Base-by-base conservation (phyloP, 192 early-diverging fungal genomes). In the Rhizophagus prolifer region DNA sequence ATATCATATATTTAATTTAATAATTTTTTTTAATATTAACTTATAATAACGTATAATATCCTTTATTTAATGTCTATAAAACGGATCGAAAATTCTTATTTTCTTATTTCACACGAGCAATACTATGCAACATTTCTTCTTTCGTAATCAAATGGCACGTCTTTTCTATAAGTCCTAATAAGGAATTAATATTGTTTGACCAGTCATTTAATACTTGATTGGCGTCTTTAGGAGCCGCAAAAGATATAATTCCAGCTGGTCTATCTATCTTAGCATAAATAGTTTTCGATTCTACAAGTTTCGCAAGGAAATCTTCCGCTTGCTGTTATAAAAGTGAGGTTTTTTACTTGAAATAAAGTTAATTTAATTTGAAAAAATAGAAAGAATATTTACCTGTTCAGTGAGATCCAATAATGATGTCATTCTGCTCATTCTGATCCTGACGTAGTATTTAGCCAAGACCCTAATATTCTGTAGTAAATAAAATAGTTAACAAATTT, bases 251-350 rank as follows among this genome's bases (percentile, higher is more conserved):
- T 25, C 96, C 96, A 1, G 93, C 90, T 5, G 95, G 94, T 28
- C 98, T 87, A 81, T 99, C 96, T 83, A 99, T 95, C 70, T 92
- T 89, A 12, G 98, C 98, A 86, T 94, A 95, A 76, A 99, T 95
- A 6, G 97, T 97, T 83, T 97, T 97, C 36, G 87, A 90, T 8
- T 96, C 95, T 19, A 99, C 97, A 44, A 97, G 86, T 75, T 95
- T 94, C 19, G 98, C 95, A 72, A 99, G 77, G 77, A 95, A 97
- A 64, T 91, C 89, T 85, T 99, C 97, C 21, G 94, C 88, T 41
- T 96, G 95, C 87, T 94, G 82, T 84, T 41, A 36, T 10, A 38
- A 61, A 44, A 60, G 25, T 8, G 25, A 21, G 34, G 60, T 41
- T n/a, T 14, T 10, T 31, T 34, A 19, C n/a, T 34, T 36, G 9